phyloP scores from a whole-genome alignment of 2,329 filamentous ascomycete genomes.

The Trichoderma sp. region DNA sequence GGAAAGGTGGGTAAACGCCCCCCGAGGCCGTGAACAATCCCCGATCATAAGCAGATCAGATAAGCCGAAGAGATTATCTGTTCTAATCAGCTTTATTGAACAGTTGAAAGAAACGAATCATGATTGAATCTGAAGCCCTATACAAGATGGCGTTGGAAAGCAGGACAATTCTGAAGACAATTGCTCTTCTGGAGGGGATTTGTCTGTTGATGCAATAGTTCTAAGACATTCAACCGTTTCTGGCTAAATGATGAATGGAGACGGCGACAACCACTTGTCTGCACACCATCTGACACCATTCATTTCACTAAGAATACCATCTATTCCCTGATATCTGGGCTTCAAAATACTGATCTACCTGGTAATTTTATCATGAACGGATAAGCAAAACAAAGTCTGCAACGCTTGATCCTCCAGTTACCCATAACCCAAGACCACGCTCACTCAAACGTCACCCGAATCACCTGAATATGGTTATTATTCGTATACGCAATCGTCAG shows the following conservation, averaged over 20 bases:
- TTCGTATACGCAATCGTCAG: constrained; percentile 43
- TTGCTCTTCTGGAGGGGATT: no score
- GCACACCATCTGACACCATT: not conserved
- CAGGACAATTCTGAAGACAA: not conserved
- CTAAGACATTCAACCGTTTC: no score
- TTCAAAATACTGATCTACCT: not conserved
- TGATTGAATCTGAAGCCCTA: not conserved
- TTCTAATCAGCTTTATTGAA: not conserved
- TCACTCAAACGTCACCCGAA: constrained; percentile 35
- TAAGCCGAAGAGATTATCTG: no score
- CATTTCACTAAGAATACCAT: not conserved
- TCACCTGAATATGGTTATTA: constrained; percentile 41
- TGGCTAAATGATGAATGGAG: not conserved
- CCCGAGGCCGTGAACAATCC: not conserved
- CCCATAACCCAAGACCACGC: not conserved
- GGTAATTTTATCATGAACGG: no score
- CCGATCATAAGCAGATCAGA: not conserved
- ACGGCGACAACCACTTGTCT: not conserved
- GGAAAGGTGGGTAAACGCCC: not conserved
- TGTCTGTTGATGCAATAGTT: no score
- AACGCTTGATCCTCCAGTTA: not conserved
- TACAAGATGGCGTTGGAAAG: accelerated
- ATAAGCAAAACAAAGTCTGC: not conserved
- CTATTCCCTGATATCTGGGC: not conserved
- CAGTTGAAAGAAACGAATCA: not conserved